Base-by-base conservation (phyloP, 768 basidiomycete genomes). In the Pleurotus ostreatus region DNA sequence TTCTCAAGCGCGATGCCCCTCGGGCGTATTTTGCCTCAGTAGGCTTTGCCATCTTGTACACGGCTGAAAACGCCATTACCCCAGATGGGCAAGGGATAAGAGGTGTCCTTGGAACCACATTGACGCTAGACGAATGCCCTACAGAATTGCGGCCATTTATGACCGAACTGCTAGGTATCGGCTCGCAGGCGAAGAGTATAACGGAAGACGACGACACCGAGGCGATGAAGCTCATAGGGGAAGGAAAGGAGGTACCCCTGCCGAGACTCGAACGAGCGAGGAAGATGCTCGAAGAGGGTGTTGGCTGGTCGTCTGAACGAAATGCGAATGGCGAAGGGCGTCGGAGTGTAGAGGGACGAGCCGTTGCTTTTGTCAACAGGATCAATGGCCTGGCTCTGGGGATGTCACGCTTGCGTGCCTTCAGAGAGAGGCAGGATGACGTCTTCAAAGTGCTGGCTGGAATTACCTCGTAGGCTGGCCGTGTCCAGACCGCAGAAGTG, bases 1-100 rank as follows among this genome's bases (percentile, higher is more conserved):
- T 88, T 8, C 79, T 93, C 55, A 71, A 71, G n/a, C 62, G 64
- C 12, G 89, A 93, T 63, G 83, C 84, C 0, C 71, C 86, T 0
- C 78, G 88, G 16, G 92, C 89, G 0, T 93, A 92, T 74, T 94
- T 90, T 64, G 84, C 86, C 13, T 76, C 85, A 0, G 89, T 92
- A 46, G 78, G 87, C 1, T 73, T 74, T 47, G 89, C 92, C 49
- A 82, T 94, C 55, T 76, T 93, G 25, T 78, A 84, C 56, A 84
- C 92, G 48, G 77, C 86, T 3, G 75, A 79, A 0, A 75, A 71
- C 3, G 73, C 79, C 0, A 66, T 84, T 0, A 77, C 79, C 0
- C 67, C 74, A 0, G 78, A 80, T 2, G 83, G 81, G 2, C n/a
- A 40, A 39, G 67, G 75, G 1, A 73, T 89, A 2, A 63, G 80